Evolutionary conservation across 2,329 filamentous ascomycete species (phyloP), one percentile per base, ranked within the genome.

Genomic region (Cryphonectria parasitica): DNA sequence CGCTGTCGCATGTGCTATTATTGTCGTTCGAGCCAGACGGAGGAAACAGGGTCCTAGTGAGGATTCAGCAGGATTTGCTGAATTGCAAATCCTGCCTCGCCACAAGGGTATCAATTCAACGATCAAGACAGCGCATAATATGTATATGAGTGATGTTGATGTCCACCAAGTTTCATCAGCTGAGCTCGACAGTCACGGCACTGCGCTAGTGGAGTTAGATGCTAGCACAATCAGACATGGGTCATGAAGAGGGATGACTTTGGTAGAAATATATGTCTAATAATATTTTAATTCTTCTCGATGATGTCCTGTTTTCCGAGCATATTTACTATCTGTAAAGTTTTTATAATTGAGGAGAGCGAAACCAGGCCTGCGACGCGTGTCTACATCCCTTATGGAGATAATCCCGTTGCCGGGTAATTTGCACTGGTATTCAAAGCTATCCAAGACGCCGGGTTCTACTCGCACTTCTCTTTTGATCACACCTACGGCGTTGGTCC

Each of bases 1-100:
- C 22, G 69, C 69, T n/a, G 36, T 68, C n/a, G 61, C n/a, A 10
- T 68, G 65, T 34, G 65, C 61, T 22, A n/a, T 34, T 22, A 49
- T 71, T 17, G 34, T 68, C 28, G 61, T 68, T 41, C 43, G 65
- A 60, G 67, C 58, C 7, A 34, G 31, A 39, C 58, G 58, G 58
- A n/a, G 58, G 58, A 8, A n/a, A n/a, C 58, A 28, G 25, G 25
- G 13, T 13, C 4, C 13, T 2, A 31, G 11, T 31, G 52, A 56
- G 25, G 17, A 56, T 28, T 2, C 25, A 17, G 13, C 6, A 28
- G 25, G 25, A 31, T 22, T 56, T 31, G 25, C n/a, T 10, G 52
- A 56, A 28, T 11, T 56, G 25, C 25, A 56, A 28, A 25, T 13
- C 52, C 11, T 28, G 13, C 25, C 52, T 56, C 25, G 6, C 52